phyloP scores from a whole-genome alignment of 2,329 filamentous ascomycete genomes.

The Aspergillus brasiliensis region DNA sequence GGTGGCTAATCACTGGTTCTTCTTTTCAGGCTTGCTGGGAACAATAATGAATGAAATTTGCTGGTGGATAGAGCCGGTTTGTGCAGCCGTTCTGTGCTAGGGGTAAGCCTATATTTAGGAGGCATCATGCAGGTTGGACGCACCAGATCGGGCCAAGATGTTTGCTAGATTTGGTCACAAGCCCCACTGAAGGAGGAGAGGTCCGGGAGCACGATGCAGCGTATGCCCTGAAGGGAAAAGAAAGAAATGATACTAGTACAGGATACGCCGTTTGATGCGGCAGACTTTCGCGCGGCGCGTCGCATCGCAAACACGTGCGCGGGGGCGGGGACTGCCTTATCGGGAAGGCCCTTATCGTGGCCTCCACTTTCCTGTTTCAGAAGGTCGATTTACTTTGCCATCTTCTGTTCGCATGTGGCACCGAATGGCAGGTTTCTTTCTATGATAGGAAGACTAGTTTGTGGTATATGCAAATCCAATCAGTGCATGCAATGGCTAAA shows the following conservation, averaged over 20 bases:
- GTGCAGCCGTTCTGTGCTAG: not conserved
- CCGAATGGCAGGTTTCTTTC: not conserved
- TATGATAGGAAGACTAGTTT: not conserved
- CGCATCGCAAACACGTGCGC: slow-evolving; percentile 6
- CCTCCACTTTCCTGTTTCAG: not conserved
- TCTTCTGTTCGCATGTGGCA: not conserved
- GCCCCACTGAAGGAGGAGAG: not conserved
- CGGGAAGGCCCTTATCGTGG: not conserved
- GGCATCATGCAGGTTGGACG: not conserved
- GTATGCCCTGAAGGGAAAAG: too few species aligned
- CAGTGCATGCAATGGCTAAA: slow-evolving; percentile 3
- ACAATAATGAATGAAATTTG: not conserved
- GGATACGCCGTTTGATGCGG: not conserved
- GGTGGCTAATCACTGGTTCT: not conserved
- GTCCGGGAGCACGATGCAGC: too few species aligned
- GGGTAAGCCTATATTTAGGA: not conserved
- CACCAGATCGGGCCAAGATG: not conserved
- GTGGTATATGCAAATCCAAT: slow-evolving; percentile 7
- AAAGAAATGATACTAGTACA: too few species aligned
- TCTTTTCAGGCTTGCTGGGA: not conserved
- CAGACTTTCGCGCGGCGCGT: not conserved
- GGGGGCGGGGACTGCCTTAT: not conserved
- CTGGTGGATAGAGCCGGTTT: not conserved
- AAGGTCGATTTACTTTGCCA: too few species aligned
- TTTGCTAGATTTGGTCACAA: not conserved